Base-by-base conservation (phyloP, 2,329 filamentous ascomycete genomes). In the Aureobasidium uvarum region DNA sequence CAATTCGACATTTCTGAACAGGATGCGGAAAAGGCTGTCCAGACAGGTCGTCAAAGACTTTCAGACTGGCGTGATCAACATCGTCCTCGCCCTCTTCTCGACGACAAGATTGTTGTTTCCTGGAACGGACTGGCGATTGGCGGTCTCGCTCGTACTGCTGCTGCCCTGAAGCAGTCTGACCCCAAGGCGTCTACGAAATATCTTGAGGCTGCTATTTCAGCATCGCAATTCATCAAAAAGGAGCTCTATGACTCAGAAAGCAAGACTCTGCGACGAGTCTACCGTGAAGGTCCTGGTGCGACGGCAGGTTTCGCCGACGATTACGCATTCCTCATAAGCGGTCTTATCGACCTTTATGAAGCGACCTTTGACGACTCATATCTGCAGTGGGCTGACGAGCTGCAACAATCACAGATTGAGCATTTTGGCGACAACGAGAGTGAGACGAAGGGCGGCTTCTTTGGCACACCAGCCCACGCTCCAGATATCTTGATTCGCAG, bases 121-220 rank as follows among this genome's bases (percentile, higher is more conserved):
- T 95, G 91, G 86, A 98, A 98, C 69, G 94, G 93, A 2, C 84
- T 98, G 66, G 91, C 90, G 0, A 92, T 98, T 65, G 88, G 89
- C 1, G 88, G 91, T 0, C 81, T 99, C n/a, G 87, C 92, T 18
- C 85, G 91, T 68, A 86, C 90, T 10, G 86, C 86, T n/a, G 83
- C 86, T 2, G 85, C 88, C 0, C 79, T 97, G n/a, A 81, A 83
- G 23, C 78, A 80, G 2, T 80, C 89, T 23, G 85, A 88, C 65
- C 77, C 83, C 0, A 81, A 81, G 45, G 55, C 64, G 18, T 68
- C 71, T 2, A 51, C 66, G 13, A 52, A 60, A 16, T 96, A 90
- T 72, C 79, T 90, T 6, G 72, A 78, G 0, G 85, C 85, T 3
- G 94, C 94, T 0, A 82, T 83, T 59, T 84, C 85, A 33, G 89